phyloP scores from a whole-genome alignment of 768 basidiomycete species.

The Podaxis sp. region DNA sequence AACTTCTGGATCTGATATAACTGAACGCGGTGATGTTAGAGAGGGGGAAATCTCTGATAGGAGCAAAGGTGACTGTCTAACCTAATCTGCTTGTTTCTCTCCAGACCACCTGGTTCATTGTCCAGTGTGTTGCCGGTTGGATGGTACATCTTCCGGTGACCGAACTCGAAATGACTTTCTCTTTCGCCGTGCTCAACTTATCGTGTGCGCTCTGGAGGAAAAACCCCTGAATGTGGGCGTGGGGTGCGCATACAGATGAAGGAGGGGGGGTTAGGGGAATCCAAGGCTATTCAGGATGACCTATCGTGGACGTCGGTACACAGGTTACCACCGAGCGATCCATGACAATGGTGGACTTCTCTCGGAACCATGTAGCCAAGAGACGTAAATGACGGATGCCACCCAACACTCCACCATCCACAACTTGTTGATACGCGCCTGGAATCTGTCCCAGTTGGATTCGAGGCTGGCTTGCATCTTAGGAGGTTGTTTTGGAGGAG shows the following conservation, averaged over 20 bases:
- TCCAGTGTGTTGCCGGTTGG: conserved; percentile 5
- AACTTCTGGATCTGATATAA: neutral
- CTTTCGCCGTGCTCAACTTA: conserved; percentile 2
- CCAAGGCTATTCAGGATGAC: neutral
- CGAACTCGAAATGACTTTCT: conserved; percentile 8
- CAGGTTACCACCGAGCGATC: neutral
- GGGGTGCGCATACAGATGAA: neutral
- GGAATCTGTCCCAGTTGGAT: neutral
- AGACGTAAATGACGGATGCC: neutral
- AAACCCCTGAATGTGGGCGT: conserved; percentile 4
- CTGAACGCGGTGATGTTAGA: neutral
- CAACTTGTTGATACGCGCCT: neutral
- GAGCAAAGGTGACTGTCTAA: conserved; percentile 6
- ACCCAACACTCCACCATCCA: neutral
- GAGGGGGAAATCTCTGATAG: neutral
- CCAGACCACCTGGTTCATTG: conserved; percentile 6
- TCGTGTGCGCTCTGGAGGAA: conserved; percentile 11
- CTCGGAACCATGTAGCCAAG: neutral
- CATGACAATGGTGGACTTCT: neutral
- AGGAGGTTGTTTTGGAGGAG: neutral
- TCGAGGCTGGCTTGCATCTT: neutral
- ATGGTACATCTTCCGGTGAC: neutral
- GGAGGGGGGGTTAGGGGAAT: too few relatives aligned
- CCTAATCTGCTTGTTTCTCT: neutral
- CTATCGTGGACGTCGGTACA: neutral